Base-by-base conservation (phyloP, 2,329 filamentous ascomycete genomes). In the Fusarium sp. region DNA sequence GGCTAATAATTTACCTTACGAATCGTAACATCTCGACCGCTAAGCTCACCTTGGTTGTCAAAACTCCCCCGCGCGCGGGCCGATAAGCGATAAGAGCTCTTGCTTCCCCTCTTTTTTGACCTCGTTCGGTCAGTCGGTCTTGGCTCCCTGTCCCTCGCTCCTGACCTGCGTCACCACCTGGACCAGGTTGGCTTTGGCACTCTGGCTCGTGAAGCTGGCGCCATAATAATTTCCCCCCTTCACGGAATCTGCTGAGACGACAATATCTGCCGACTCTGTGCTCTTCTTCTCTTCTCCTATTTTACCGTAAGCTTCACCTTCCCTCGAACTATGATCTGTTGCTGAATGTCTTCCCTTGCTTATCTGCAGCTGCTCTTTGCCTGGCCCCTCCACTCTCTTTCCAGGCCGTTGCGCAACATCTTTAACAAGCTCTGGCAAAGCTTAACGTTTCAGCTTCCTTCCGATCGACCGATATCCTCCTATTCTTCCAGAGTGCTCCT, bases 301-400 rank as follows among this genome's bases (percentile, higher is more conserved):
- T 66, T 59, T 44, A 53, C 53, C 68, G 67, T 70, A 67, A 70
- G 67, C 66, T 47, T 48, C 36, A 34, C 44, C 16, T 18, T 62
- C 18, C 41, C 41, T 52, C 55, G 60, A 16, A 39, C 52, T 52
- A 60, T 62, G 55, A 48, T 41, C 60, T 56, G 54, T 58, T 57
- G 60, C 64, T 79, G 68, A 74, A 78, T 74, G 72, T 74, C 73
- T 67, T 64, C 69, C 34, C 47, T 68, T 37, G 61, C 70, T 66
- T 59, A 71, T 71, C 71, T 76, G 62, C 63, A 74, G n/a, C n/a
- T n/a, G 62, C 65, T 76, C 71, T 72, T 78, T 36, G 62, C 70
- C 52, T 73, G 73, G 72, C 77, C 78, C 65, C 60, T 79, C 75
- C 72, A 77, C 61, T 66, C 73, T 59, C 66, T 78, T 46, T 68